Evolutionary conservation across 169 alveolate species (phyloP), one percentile per base, ranked within the genome.

Genomic region (Blepharisma undulans): DNA sequence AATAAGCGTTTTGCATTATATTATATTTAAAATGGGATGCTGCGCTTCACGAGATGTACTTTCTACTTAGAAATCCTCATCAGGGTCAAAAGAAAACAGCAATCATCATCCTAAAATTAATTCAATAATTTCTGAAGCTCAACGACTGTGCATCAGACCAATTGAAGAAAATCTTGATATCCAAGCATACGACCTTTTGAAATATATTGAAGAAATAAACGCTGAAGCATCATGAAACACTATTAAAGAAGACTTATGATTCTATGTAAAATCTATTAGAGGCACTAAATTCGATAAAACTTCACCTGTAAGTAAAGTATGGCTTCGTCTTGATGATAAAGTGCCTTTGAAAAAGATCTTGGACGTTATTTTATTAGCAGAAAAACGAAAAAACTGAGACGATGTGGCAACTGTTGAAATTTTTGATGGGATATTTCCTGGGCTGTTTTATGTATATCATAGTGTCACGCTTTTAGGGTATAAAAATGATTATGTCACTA

Each of bases 401-500:
- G 66, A 48, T 48, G 66, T 48, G 66, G 66, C 66, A 48, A 48
- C 16, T 48, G 66, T 82, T 48, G 76, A 82, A 82, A 82, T 25
- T 30, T 32, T 82, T 82, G 89, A 82, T 32, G 76, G 48, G 22
- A 59, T 4, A 4, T 59, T 1, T n/a, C 78, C 72, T 32, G 25
- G 60, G 0, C 33, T 32, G 10, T 82, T 82, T 82, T 48, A 32
- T 3, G 32, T 82, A 1, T 82, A 82, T 74, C 27, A 22, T 0
- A 33, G 33, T 34, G 33, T 82, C 36, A 60, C 7, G 25, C 76
- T 82, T 21, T 60, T 82, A 48, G 22, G 25, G 33, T 82, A 32
- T 30, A 82, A 82, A 59, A 60, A 27, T 48, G 89, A 82, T 19
- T 82, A 82, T 60, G 72, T 82, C 25, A 72, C 33, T n/a, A 34